phyloP scores from a whole-genome alignment of 768 basidiomycete species.

The Leccinum ochraceum region DNA sequence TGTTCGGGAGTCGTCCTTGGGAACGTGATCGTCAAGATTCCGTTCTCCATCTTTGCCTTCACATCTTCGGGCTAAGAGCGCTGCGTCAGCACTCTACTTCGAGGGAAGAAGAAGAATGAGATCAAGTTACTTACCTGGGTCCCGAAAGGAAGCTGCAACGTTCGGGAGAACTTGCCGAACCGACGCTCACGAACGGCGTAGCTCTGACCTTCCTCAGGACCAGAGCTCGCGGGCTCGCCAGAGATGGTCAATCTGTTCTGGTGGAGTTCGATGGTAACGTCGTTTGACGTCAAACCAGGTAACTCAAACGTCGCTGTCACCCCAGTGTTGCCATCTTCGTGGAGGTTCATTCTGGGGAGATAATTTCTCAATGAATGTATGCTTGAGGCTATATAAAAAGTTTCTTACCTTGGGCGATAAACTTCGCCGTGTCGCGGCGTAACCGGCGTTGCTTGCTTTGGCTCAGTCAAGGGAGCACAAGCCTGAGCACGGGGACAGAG shows the following conservation, averaged over 20 bases:
- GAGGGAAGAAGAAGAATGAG: neutral
- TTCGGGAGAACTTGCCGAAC: neutral
- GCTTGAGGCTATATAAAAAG: rapidly evolving
- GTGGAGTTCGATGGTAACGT: slow-evolving; percentile 48
- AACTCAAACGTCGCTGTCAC: slow-evolving; percentile 56
- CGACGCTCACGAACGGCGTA: slow-evolving; percentile 28
- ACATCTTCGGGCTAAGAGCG: slow-evolving; percentile 40
- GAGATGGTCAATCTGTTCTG: slow-evolving; percentile 49
- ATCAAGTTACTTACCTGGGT: neutral
- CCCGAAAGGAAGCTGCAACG: neutral
- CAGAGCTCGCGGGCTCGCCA: slow-evolving; percentile 39
- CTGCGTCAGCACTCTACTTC: neutral
- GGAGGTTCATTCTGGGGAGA: slow-evolving; percentile 43
- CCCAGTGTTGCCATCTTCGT: slow-evolving; percentile 43
- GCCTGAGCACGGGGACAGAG: slow-evolving; percentile 2
- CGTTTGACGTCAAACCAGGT: slow-evolving; percentile 52
- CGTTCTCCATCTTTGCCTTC: slow-evolving; percentile 47
- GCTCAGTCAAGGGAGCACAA: neutral
- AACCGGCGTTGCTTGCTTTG: neutral
- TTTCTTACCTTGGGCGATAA: slow-evolving; percentile 26
- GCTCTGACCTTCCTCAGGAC: slow-evolving; percentile 35
- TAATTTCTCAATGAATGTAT: neutral
- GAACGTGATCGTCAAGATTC: slow-evolving; percentile 47
- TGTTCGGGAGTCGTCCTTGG: slow-evolving; percentile 41
- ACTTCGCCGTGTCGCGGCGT: neutral